Conservation (phyloP, 2,329 filamentous ascomycete species). For the Colletotrichum neosansevieriae region DNA sequence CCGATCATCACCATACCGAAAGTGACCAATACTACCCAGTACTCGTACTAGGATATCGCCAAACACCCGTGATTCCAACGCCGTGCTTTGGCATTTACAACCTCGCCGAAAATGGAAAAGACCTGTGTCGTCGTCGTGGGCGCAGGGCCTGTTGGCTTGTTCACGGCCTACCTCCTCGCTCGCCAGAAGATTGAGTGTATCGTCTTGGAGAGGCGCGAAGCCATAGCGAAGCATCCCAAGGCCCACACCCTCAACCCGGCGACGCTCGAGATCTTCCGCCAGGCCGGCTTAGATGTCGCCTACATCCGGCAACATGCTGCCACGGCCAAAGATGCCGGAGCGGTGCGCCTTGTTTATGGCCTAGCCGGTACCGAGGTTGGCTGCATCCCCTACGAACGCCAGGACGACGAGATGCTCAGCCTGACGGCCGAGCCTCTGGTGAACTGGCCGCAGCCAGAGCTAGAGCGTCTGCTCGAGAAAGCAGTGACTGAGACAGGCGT, state of each 20-base stretch:
- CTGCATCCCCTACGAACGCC: constrained; percentile 36
- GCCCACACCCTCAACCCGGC: constrained; percentile 38
- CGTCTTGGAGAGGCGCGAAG: constrained; percentile 23
- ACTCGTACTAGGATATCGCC: neutral
- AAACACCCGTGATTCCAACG: neutral
- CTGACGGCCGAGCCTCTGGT: constrained; percentile 37
- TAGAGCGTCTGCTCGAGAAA: constrained; percentile 26
- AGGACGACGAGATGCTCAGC: constrained; percentile 22
- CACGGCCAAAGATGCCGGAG: constrained; percentile 23
- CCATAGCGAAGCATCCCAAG: constrained; percentile 30
- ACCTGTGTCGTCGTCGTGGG: constrained; percentile 29
- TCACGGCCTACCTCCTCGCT: constrained; percentile 28
- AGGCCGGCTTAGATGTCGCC: constrained; percentile 27
- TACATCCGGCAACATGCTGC: constrained; percentile 36
- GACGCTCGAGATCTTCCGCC: constrained; percentile 40
- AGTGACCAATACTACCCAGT: no score
- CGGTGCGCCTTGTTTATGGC: constrained; percentile 35
- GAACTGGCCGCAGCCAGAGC: constrained; percentile 31
- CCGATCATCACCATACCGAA: neutral
- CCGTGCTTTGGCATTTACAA: neutral
- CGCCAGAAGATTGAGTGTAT: constrained; percentile 29
- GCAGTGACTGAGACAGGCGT: constrained; percentile 1
- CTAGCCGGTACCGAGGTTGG: constrained; percentile 33
- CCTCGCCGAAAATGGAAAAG: constrained; percentile 10
- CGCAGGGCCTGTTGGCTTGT: constrained; percentile 32